Percentiles rank a stretch among this genome's conserved stretches.
Conservation (phyloP, 2,329 filamentous ascomycete genomes). For the Tolypocladium nubicola region DNA sequence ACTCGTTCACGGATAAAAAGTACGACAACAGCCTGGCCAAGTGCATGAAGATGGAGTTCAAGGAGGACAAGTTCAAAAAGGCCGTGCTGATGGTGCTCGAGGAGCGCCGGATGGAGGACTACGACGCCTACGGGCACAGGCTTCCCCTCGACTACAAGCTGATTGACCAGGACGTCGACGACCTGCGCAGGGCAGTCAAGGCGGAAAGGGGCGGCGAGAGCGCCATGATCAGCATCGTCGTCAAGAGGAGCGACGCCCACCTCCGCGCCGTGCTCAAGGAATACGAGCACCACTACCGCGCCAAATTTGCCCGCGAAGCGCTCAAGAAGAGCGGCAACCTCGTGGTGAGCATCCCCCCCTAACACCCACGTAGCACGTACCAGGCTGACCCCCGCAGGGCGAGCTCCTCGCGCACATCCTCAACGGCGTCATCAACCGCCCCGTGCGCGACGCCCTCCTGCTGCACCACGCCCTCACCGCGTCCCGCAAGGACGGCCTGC, state of each 20-base stretch:
- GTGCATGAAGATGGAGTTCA: constrained; percentile 88
- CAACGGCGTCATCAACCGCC: constrained; percentile 92
- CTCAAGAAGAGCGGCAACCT: constrained; percentile 84
- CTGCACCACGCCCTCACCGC: constrained; percentile 81
- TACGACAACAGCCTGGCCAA: constrained; percentile 70
- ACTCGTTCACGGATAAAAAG: constrained; percentile 82
- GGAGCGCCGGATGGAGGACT: constrained; percentile 73
- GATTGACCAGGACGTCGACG: constrained; percentile 61
- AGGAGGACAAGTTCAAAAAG: constrained; percentile 91
- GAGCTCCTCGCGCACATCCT: constrained; percentile 91
- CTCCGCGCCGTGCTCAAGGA: constrained; percentile 65
- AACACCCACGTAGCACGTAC: too few species aligned
- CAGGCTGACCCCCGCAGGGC: constrained; percentile 44
- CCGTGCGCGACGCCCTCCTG: constrained; percentile 83
- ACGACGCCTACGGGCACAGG: constrained; percentile 50
- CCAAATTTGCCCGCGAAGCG: constrained; percentile 82
- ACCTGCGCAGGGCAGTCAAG: constrained; percentile 57
- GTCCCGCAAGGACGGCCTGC: constrained; percentile 57
- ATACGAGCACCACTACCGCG: constrained; percentile 63
- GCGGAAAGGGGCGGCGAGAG: constrained; percentile 76
- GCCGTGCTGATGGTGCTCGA: constrained; percentile 79
- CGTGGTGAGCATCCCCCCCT: constrained; percentile 47
- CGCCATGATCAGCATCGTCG: constrained; percentile 76
- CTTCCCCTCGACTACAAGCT: constrained; percentile 47
- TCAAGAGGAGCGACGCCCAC: constrained; percentile 71